Base-by-base conservation (phyloP, 257 asterid species). In the Solanum corneliomulleri region DNA sequence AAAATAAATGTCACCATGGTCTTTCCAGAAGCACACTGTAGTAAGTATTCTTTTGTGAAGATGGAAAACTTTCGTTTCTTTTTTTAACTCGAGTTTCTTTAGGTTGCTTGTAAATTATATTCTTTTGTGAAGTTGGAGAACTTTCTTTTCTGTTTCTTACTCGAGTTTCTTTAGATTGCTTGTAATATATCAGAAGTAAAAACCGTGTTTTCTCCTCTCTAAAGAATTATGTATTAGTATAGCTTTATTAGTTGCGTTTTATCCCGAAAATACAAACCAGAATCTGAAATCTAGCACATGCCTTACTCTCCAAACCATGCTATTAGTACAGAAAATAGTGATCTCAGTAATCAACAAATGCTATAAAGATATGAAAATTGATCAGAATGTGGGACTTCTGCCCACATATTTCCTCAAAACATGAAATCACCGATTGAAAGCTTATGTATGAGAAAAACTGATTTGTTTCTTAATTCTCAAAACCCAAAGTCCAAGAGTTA, bases 1-100 rank as follows among this genome's bases (percentile, higher is more conserved):
- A 94, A 91, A 86, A 91, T 93, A 80, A 93, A 92, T 45, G 99
- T 89, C 77, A 92, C 97, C 84, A 93, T 96, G 98, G 99, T 96
- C 89, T 96, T 96, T 84, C 99, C 98, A 9, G 98, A 96, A 92
- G 95, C 95, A 27, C 98, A 94, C 84, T 95, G 96, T 72, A 95
- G 98, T 95, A 92, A 92, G 98, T 89, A 64, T 49, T 88, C 87
- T 52, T 84, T 37, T 75, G 71, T 56, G 23, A 86, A 10, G 41
- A 20, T 20, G 29, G 27, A 80, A 44, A 8, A 8, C 41, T 15
- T 45, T 1, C 16, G 6, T 44, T 14, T 45, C 64, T 6, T 13
- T 9, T 78, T 80, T 21, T 80, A 15, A 27, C 84, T 80, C 16
- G 18, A 80, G 68, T 16, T 80, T 80, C 42, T 15, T 45, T 25